Conservation (phyloP, 2,329 filamentous ascomycete genomes). For the Ophiostoma sp. region DNA sequence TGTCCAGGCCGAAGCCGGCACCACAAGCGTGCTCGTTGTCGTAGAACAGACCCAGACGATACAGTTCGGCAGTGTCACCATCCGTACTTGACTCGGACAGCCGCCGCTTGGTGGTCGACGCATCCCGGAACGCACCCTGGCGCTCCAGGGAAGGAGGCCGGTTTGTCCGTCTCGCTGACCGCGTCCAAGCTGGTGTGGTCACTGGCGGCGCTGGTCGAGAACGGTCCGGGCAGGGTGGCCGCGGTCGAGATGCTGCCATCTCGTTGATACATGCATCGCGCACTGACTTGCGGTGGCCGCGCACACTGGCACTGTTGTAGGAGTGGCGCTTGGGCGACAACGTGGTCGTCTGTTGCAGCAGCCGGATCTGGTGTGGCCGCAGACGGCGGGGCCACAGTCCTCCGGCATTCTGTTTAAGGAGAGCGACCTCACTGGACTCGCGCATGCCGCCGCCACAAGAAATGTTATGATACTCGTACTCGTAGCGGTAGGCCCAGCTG, state of each 20-base stretch:
- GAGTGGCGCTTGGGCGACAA: too few species aligned
- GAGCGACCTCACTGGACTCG: neutral
- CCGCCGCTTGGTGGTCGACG: constrained; percentile 39
- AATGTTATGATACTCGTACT: neutral
- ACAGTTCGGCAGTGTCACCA: constrained; percentile 43
- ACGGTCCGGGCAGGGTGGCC: neutral
- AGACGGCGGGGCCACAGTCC: neutral
- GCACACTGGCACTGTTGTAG: neutral
- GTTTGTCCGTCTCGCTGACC: neutral
- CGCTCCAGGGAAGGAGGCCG: constrained; percentile 47
- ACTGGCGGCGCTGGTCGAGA: neutral
- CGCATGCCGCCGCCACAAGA: neutral
- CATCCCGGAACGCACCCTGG: constrained; percentile 50
- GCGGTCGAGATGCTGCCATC: neutral
- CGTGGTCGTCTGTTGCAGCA: neutral
- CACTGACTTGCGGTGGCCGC: neutral
- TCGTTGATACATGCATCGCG: constrained; percentile 14
- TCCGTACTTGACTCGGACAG: neutral
- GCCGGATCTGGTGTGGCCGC: constrained; percentile 7
- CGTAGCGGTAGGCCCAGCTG: neutral
- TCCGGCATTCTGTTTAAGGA: neutral
- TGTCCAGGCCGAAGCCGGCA: constrained; percentile 42
- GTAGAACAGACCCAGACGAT: constrained; percentile 48
- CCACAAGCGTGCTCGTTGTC: constrained; percentile 43
- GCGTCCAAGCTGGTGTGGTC: neutral